Conservation (phyloP, 2,329 filamentous ascomycete species). For the Colletotrichum neosansevieriae region DNA sequence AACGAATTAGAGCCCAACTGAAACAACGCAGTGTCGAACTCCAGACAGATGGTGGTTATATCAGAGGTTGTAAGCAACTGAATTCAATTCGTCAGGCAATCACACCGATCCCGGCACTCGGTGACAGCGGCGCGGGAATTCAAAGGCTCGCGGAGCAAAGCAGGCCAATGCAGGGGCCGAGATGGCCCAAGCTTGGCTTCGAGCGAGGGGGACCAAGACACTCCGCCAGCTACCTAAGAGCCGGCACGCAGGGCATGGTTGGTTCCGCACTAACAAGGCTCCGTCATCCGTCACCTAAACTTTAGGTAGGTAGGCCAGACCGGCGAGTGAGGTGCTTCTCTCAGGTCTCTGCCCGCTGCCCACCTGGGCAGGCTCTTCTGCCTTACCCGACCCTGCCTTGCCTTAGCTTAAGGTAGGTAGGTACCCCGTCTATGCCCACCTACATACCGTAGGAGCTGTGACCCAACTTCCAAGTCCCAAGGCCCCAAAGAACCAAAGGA, state of each 20-base stretch:
- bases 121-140: slow-evolving; percentile 9
- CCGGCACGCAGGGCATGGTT: neutral
- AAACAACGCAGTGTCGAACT: too few relatives aligned
- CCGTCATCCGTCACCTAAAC: slow-evolving; percentile 34
- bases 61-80: neutral
- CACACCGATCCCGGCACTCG: neutral
- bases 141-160: neutral
- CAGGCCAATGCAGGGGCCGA: slow-evolving; percentile 37
- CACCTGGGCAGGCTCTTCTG: neutral
- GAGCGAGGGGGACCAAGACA: too few relatives aligned
- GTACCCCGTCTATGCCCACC: neutral
- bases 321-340: neutral
- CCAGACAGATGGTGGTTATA: neutral
- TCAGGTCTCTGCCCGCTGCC: neutral
- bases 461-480: neutral
- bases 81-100: slow-evolving; percentile 13
- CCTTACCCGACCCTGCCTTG: slow-evolving; percentile 12
- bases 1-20: too few relatives aligned
- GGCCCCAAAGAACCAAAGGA: slow-evolving; percentile 11
- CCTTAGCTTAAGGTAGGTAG: slow-evolving; percentile 11
- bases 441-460: too few relatives aligned
- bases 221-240: too few relatives aligned
- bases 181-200: slow-evolving; percentile 20
- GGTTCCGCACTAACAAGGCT: slow-evolving; percentile 29
- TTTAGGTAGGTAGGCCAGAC: too few relatives aligned